Conservation (phyloP, 1,284 basidiomycete genomes). For the Clitocybe nebularis region DNA sequence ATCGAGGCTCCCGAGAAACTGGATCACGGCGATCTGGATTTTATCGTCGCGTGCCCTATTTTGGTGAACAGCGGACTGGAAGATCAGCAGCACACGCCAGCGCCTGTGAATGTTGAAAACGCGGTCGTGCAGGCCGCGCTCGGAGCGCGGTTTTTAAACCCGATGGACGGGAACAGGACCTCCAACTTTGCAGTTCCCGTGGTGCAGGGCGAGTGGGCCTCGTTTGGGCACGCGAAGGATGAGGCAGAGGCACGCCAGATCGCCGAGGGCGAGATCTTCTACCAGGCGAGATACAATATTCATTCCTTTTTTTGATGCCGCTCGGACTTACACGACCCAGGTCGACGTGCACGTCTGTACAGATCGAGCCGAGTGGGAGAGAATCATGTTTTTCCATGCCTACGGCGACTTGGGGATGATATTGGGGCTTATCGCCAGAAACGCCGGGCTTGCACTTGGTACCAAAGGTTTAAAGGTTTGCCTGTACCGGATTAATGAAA, state of each 20-base stretch:
- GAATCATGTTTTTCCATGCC: slow-evolving; percentile 49
- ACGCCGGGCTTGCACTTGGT: slow-evolving; percentile 46
- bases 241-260: slow-evolving; percentile 25
- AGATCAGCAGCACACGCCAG: background rate
- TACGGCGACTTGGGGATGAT: slow-evolving; percentile 73
- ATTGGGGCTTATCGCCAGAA: slow-evolving; percentile 48
- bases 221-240: slow-evolving; percentile 21
- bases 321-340: slow-evolving; percentile 21
- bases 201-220: slow-evolving; percentile 29
- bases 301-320: background rate
- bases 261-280: slow-evolving; percentile 31
- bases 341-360: slow-evolving; percentile 61
- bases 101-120: slow-evolving; percentile 28
- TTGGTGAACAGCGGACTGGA: background rate
- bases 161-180: slow-evolving; percentile 47
- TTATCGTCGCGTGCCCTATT: slow-evolving; percentile 47
- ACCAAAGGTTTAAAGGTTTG: slow-evolving; percentile 57
- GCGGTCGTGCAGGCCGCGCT: slow-evolving; percentile 40
- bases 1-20: slow-evolving; percentile 58
- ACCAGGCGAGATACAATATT: slow-evolving; percentile 31
- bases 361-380: slow-evolving; percentile 44
- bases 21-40: slow-evolving; percentile 65
- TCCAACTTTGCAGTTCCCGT: slow-evolving; percentile 60
- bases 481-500: background rate
- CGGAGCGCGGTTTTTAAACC: slow-evolving; percentile 44